Conservation (phyloP, 768 basidiomycete genomes). For the Hygrocybe punicea region DNA sequence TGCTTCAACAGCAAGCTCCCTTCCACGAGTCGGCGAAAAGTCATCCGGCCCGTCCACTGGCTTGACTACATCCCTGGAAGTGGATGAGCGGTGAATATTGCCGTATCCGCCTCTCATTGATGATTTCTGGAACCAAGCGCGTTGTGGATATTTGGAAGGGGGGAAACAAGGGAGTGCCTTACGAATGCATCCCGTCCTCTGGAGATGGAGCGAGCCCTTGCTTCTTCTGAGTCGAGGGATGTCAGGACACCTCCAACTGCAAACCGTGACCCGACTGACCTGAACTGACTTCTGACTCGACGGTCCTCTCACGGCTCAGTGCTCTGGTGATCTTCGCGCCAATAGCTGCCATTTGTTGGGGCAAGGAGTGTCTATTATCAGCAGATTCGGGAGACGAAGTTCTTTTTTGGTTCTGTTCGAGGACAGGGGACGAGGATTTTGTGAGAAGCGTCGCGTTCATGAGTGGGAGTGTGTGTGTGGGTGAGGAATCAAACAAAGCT, state of each 20-base stretch:
- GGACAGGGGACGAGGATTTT: not conserved
- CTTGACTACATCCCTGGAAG: conserved; percentile 40
- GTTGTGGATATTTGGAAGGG: not conserved
- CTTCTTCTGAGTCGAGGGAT: not conserved
- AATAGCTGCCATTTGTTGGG: not conserved
- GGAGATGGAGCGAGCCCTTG: conserved; percentile 45
- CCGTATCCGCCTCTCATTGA: conserved; percentile 68
- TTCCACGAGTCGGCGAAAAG: conserved; percentile 54
- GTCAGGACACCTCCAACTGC: not conserved
- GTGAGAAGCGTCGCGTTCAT: too few species aligned
- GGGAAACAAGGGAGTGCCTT: conserved; percentile 26
- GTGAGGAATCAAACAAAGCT: too few species aligned
- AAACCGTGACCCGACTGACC: not conserved
- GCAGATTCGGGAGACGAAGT: not conserved
- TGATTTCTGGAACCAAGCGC: conserved; percentile 37
- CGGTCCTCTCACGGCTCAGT: not conserved
- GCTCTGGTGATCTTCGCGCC: not conserved
- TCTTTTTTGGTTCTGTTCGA: not conserved
- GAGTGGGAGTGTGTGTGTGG: too few species aligned
- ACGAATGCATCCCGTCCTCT: conserved; percentile 61
- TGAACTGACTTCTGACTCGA: not conserved
- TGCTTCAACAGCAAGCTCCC: conserved; percentile 47
- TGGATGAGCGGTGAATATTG: conserved; percentile 55
- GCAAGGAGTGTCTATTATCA: not conserved
- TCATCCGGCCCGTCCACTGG: conserved; percentile 50